Percentiles rank a stretch among this genome's conserved stretches.
Conservation (phyloP, 192 early-diverging fungal species). For the Backusella parvicylindrica region DNA sequence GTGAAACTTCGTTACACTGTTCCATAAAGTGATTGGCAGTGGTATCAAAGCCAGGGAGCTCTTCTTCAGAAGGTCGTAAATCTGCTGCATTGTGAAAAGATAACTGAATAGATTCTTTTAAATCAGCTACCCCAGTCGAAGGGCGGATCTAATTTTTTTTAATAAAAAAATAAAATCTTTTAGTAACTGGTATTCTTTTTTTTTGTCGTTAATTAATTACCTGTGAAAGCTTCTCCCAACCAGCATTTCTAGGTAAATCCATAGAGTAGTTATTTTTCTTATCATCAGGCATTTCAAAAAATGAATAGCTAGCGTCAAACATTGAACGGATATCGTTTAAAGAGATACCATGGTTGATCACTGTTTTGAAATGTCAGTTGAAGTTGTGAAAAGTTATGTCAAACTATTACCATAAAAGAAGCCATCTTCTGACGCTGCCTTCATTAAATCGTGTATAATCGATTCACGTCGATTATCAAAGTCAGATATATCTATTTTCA, state of each 20-base stretch:
- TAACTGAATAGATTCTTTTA: conserved; percentile 29
- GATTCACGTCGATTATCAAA: conserved; percentile 22
- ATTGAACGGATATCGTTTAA: conserved; percentile 14
- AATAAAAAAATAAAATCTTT: not conserved
- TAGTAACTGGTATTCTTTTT: not conserved
- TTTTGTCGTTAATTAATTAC: conserved; percentile 5
- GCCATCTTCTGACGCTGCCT: conserved; percentile 19
- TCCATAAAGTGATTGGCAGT: conserved; percentile 17
- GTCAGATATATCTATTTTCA: conserved; percentile 22
- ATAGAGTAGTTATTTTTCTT: conserved; percentile 19
- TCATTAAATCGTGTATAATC: conserved; percentile 20
- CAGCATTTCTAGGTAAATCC: conserved; percentile 24
- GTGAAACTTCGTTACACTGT: conserved; percentile 26
- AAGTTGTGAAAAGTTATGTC: not conserved
- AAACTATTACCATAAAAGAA: conserved; percentile 29
- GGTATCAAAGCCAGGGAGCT: conserved; percentile 21
- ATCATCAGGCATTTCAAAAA: conserved; percentile 27
- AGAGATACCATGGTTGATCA: conserved; percentile 26
- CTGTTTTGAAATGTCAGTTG: conserved; percentile 8
- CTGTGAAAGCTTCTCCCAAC: conserved; percentile 25
- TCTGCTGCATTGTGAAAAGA: conserved; percentile 26
- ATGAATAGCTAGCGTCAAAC: conserved; percentile 19
- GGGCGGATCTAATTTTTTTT: conserved; percentile 11
- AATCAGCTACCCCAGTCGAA: conserved; percentile 12
- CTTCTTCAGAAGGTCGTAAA: conserved; percentile 22